A percentile compares a stretch with the other conserved stretches of the same genome.
Conservation (phyloP, 192 early-diverging fungal genomes). For the Backusella sp. region DNA sequence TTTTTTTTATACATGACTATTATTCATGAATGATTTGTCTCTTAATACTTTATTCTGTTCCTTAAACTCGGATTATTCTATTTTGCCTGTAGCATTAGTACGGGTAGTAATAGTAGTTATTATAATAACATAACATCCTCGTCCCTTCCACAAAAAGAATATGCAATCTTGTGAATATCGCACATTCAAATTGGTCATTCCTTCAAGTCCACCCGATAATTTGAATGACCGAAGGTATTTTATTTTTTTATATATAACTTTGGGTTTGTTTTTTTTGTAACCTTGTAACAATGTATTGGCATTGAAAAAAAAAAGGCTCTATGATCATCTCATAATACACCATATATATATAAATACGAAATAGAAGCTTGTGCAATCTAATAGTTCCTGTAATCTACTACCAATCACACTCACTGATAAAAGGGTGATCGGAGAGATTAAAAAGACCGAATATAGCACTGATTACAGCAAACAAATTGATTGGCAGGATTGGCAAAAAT, state of each 20-base stretch:
- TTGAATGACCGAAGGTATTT: conserved; percentile 5
- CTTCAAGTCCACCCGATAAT: neutral
- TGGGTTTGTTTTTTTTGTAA: neutral
- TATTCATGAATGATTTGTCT: neutral
- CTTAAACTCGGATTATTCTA: neutral
- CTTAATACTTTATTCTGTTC: neutral
- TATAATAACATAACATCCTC: neutral
- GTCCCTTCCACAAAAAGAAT: neutral
- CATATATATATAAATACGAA: neutral
- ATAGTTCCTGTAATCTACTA: neutral
- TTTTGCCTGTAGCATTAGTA: no score
- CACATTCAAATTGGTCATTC: conserved; percentile 7
- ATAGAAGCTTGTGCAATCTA: neutral
- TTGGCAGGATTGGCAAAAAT: neutral
- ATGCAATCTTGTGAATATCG: conserved; percentile 10
- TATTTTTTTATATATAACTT: conserved; percentile 10
- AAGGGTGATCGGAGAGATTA: conserved; percentile 6
- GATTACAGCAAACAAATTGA: neutral
- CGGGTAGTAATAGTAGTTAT: neutral
- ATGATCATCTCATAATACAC: neutral
- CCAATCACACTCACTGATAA: conserved; percentile 7
- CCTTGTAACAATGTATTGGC: neutral
- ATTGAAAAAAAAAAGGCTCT: neutral
- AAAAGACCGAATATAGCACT: neutral
- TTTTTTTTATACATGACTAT: neutral